Evolutionary conservation across 805 yeast genomes (phyloP).

Genomic region (Ogataea polymorpha): DNA sequence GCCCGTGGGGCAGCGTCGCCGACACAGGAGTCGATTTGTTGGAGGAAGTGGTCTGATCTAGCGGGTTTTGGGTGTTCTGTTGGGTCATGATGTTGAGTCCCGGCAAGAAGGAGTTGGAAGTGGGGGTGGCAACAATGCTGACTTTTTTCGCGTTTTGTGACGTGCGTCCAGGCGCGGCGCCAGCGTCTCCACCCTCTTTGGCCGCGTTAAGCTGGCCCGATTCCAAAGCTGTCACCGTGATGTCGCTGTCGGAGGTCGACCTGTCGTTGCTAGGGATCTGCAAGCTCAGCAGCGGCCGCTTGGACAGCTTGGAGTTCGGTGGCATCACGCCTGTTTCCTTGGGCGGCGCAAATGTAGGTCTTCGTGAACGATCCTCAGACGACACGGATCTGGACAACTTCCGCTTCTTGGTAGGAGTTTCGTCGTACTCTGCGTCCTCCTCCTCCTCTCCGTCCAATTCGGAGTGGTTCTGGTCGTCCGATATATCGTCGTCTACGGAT

Average conservation of each 20-base stretch:
- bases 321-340: neutral
- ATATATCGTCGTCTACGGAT: constrained; percentile 1
- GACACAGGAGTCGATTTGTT: constrained; percentile 30
- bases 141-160: constrained; percentile 5
- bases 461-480: constrained; percentile 2
- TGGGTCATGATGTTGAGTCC: constrained; percentile 23
- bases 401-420: constrained; percentile 7
- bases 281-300: constrained; percentile 59
- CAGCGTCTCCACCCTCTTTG: neutral
- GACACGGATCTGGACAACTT: neutral
- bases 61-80: constrained; percentile 13
- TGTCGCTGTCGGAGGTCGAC: constrained; percentile 37
- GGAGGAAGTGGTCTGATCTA: constrained; percentile 19
- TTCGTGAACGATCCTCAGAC: constrained; percentile 1
- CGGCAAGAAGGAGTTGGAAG: constrained; percentile 16
- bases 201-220: constrained; percentile 15
- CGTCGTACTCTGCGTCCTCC: constrained; percentile 9
- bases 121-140: constrained; percentile 18
- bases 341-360: constrained; percentile 7
- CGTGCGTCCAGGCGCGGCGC: constrained; percentile 1
- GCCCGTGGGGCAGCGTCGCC: constrained; percentile 28
- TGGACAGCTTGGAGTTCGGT: constrained; percentile 4
- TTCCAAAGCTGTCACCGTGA: constrained; percentile 44
- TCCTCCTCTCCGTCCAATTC: constrained; percentile 16
- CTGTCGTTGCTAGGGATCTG: constrained; percentile 50